These are phyloP conservation scores for Cunninghamia lanceolata DNA, from an alignment of 75 land plant species.

Conservation along the genomic window DNA sequence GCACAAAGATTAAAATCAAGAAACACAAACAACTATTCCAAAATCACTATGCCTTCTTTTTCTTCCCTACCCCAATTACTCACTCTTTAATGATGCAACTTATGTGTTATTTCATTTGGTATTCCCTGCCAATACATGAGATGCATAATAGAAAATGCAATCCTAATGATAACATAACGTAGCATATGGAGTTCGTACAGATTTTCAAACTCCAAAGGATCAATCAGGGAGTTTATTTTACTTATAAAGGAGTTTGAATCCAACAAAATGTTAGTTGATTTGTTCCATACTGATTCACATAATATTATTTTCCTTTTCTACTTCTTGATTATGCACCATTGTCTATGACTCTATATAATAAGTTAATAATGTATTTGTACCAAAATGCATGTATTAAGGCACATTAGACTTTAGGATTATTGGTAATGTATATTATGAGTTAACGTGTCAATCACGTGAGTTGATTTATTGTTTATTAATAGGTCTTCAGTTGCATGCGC, in stretches of 20 bases:
- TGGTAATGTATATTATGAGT: too few species aligned
- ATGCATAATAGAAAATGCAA: not conserved
- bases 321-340: too few species aligned
- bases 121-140: not conserved
- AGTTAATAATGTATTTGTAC: too few species aligned
- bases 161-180: not conserved
- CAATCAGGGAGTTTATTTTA: not conserved
- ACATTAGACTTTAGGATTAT: too few species aligned
- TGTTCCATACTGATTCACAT: too few species aligned
- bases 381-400: too few species aligned
- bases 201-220: not conserved
- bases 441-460: too few species aligned
- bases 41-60: not conserved
- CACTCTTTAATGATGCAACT: not conserved
- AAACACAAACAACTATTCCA: not conserved
- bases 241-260: not conserved
- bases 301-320: too few species aligned
- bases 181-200: not conserved
- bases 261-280: too few species aligned
- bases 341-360: too few species aligned
- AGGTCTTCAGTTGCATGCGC: too few species aligned
- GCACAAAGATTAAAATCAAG: not conserved
- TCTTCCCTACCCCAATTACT: not conserved
- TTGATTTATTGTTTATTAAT: too few species aligned
- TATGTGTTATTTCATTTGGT: not conserved